Percentiles rank a stretch among this genome's conserved stretches.
Evolutionary conservation across 139 green algal species (phyloP).

Genomic region (Chlamydomonas sp.): DNA sequence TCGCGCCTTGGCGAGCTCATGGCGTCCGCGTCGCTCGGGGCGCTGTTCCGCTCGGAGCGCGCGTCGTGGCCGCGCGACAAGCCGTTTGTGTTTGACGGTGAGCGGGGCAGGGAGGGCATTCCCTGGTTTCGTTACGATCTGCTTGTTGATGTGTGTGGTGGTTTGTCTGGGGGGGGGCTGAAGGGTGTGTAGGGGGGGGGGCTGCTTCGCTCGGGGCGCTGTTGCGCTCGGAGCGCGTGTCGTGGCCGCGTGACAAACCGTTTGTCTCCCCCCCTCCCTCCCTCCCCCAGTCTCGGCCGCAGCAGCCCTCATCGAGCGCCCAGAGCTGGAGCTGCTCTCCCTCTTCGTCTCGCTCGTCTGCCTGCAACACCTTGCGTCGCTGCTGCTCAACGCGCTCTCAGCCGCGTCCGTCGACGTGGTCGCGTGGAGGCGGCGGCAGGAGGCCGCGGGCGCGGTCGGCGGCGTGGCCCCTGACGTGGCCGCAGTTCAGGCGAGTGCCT

Average conservation of each 20-base stretch:
- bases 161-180: too few relatives aligned
- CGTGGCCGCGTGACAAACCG: slow-evolving; percentile 20
- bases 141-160: too few relatives aligned
- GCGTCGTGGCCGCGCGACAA: slow-evolving; percentile 19
- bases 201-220: slow-evolving; percentile 23
- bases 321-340: slow-evolving; percentile 27
- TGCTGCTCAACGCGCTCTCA: slow-evolving; percentile 30
- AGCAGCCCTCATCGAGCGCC: slow-evolving; percentile 39
- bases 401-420: too few relatives aligned
- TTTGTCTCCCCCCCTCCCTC: too few relatives aligned
- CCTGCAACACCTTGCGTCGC: slow-evolving; percentile 29
- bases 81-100: slow-evolving; percentile 44
- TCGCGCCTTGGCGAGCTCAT: slow-evolving; percentile 17
- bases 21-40: slow-evolving; percentile 22
- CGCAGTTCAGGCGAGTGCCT: too few relatives aligned
- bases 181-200: too few relatives aligned
- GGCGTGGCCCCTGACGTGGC: too few relatives aligned
- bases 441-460: too few relatives aligned
- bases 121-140: too few relatives aligned
- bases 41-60: slow-evolving; percentile 23
- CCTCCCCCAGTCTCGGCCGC: slow-evolving; percentile 37
- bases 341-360: slow-evolving; percentile 26
- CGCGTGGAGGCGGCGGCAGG: too few relatives aligned
- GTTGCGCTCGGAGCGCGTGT: slow-evolving; percentile 20
- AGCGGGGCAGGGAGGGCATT: too few relatives aligned